Evolutionary conservation across 73 alveolate genomes (phyloP).

Genomic region (Stentor roeselii): DNA sequence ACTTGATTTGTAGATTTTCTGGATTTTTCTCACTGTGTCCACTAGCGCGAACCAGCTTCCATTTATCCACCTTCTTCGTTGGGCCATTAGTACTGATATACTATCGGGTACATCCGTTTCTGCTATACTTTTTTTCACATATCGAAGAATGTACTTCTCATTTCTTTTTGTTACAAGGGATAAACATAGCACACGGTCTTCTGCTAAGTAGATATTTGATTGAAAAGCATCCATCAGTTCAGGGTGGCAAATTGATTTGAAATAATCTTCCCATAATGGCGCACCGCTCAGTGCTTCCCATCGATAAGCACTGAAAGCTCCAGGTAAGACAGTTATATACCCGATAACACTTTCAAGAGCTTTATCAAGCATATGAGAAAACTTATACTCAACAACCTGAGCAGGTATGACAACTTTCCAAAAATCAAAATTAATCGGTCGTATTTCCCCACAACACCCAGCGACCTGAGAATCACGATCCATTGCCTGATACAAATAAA

Average conservation of each 20-base stretch:
- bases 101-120: conserved; percentile 32
- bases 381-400: not conserved
- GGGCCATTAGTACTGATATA: conserved; percentile 17
- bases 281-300: conserved; percentile 18
- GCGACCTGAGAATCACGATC: no score
- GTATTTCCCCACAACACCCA: conserved; percentile 6
- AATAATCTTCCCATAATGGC: not conserved
- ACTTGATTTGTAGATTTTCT: no score
- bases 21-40: conserved; percentile 32
- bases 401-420: not conserved
- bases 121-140: conserved; percentile 29
- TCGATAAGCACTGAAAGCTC: no score
- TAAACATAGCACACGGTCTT: conserved; percentile 35
- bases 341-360: conserved; percentile 19
- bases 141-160: not conserved
- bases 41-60: conserved; percentile 32
- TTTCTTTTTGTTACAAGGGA: conserved; percentile 24
- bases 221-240: no score
- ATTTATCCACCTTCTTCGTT: conserved; percentile 43
- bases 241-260: no score
- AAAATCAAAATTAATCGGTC: not conserved
- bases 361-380: conserved; percentile 25
- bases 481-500: no score
- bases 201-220: conserved; percentile 38
- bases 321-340: conserved; percentile 25